These are phyloP conservation scores for Claviceps sp. DNA, from an alignment of 2,329 filamentous ascomycete species.

Conservation along the genomic window DNA sequence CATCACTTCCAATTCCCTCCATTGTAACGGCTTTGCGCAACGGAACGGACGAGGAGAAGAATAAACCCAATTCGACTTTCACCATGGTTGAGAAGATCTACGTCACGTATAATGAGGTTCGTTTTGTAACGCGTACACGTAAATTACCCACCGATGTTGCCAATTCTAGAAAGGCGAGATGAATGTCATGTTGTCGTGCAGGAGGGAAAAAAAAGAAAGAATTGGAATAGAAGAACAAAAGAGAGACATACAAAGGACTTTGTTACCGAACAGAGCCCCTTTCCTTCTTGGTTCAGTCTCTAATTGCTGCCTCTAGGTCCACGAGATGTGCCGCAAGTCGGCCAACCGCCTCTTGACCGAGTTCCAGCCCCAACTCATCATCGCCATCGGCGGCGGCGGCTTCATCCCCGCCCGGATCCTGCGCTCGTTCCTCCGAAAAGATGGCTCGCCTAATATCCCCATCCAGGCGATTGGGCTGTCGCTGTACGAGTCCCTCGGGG, in stretches of 20 bases:
- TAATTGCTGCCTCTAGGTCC: conserved; percentile 48
- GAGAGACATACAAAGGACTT: neutral
- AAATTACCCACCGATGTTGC: too few species aligned
- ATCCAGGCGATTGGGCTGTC: conserved; percentile 98
- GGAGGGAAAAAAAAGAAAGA: too few species aligned
- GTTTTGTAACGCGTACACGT: conserved; percentile 15
- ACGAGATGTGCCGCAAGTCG: conserved; percentile 88
- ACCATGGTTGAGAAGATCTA: conserved; percentile 78
- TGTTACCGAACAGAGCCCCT: neutral
- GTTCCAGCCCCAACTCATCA: conserved; percentile 90
- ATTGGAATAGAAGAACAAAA: too few species aligned
- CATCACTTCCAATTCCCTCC: neutral
- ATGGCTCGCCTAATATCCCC: conserved; percentile 82
- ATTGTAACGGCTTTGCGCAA: neutral
- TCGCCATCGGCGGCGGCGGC: conserved; percentile 93
- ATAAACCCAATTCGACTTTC: conserved; percentile 5
- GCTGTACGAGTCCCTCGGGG: conserved; percentile 75
- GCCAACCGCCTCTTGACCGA: conserved; percentile 69
- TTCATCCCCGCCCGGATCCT: conserved; percentile 96
- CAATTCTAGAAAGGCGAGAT: too few species aligned
- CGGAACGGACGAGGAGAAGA: neutral
- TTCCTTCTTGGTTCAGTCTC: neutral
- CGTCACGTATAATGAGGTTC: conserved; percentile 83
- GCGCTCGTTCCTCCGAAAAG: conserved; percentile 88
- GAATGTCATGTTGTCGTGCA: too few species aligned